Evolutionary conservation across 352 stramenopile species (phyloP), one percentile per base, ranked within the genome.

Genomic region (Phytophthora uliginosa): DNA sequence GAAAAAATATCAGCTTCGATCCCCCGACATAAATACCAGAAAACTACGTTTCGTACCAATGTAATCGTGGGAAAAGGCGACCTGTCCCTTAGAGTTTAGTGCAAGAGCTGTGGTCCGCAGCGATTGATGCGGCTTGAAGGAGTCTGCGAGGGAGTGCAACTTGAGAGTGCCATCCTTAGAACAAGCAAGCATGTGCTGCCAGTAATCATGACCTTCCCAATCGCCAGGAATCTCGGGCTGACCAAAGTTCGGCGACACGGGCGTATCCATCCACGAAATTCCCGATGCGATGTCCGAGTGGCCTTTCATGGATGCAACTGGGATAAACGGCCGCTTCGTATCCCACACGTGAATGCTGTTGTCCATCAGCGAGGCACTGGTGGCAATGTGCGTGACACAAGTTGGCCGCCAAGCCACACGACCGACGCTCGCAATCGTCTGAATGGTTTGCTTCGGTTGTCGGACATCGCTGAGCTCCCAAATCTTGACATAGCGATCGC

Each of bases 271-370:
- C 90, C 90, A 97, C 22, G 85, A 81, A 55, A 97, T 95, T 15
- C 89, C 90, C 0, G 89, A 95, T 9, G 86, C 89, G 70, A 95
- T 91, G 55, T 97, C 88, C 0, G 70, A 85, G 50, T 97, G 90
- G 24, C 88, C 89, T 71, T 95, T 95, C 84, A 97, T 91, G 1
- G 87, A 95, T 18, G 90, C 90, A 3, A 95, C 70, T 0, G 90
- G 90, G 54, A 97, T 95, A 58, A 90, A 97, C 22, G 90, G 90
- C 13, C 86, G 85, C 74, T 94, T 90, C 0, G 87, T 83, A 51
- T 97, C 90, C 90, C 90, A 97, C 33, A 97, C 77, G 64, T 96
- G 88, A 71, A 97, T 95, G 50, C 88, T 94, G 69, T 95, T 94
- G 68, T 97, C 90, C 66, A 89, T 95, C 9, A 97, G 69, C 15